Evolutionary conservation across 257 asterid species (phyloP), one percentile per base, ranked within the genome.

Genomic region (Thymus mandschuricus): DNA sequence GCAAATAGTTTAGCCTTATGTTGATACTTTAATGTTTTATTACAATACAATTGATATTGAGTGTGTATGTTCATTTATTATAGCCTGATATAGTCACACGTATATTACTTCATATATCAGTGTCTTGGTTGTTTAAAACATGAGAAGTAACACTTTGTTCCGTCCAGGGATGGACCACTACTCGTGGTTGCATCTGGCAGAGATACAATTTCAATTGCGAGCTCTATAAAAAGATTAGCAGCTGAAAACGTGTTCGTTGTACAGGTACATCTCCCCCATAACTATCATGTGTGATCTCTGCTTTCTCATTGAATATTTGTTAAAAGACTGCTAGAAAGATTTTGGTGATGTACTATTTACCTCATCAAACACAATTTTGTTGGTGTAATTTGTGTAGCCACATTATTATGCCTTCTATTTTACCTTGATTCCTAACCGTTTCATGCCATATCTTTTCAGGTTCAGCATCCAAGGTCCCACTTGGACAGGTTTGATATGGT

Each of bases 151-250:
- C 68, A 21, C 56, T 68, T 68, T 74, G 9, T n/a, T 51, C 33
- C 73, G 79, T 77, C 30, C 88, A 95, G 99, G 96, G 97, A 92
- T 81, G 99, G 99, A 40, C 99, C 99, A 52, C 82, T 95, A 62
- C 93, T 95, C 63, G 96, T 95, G 82, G 92, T 92, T 83, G 99
- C 97, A 83, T 89, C 94, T 66, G 99, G 99, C 68, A 88, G 98
- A 85, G 99, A 95, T 81, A 95, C 99, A 30, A 86, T 90, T 76
- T 88, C 99, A 69, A 78, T 86, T 76, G 92, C 97, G 60, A 89
- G 97, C 89, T 89, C 99, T 77, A 84, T 95, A 21, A 95, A 81
- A 77, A 83, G 90, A 88, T 81, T 95, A 78, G 99, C 99, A 46
- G 83, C 96, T 66, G 97, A 89, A 40, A 87, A 81, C 68, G 97